Evolutionary conservation across 352 stramenopile species (phyloP).

Genomic region (Phytophthora megakarya): DNA sequence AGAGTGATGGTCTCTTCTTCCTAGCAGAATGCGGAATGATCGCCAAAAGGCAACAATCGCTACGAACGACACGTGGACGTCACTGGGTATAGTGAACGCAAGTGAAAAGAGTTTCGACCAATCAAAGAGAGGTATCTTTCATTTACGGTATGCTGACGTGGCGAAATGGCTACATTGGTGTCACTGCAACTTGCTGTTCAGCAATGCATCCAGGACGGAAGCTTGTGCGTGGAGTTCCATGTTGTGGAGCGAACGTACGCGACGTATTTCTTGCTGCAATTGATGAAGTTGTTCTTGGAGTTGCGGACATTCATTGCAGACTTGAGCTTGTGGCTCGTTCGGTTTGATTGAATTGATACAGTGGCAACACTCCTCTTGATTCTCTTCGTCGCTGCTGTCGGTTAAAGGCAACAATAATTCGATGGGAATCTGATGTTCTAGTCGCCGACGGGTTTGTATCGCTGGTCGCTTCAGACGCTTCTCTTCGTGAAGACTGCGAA

Average conservation of each 20-base stretch:
- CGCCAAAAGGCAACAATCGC: constrained; percentile 9
- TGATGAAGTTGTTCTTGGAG: constrained; percentile 30
- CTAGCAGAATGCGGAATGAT: constrained; percentile 34
- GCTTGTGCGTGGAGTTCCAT: constrained; percentile 46
- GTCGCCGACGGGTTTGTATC: not conserved
- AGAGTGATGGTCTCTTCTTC: constrained; percentile 35
- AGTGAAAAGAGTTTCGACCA: constrained; percentile 18
- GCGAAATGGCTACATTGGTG: constrained; percentile 31
- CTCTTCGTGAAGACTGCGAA: constrained; percentile 26
- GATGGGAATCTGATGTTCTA: constrained; percentile 20
- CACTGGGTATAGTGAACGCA: constrained; percentile 12
- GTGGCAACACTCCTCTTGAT: constrained; percentile 10
- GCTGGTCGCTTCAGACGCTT: constrained; percentile 17
- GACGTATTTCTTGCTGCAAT: constrained; percentile 32
- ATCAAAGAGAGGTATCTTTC: constrained; percentile 11
- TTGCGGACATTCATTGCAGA: constrained; percentile 26
- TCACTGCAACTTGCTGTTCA: constrained; percentile 21
- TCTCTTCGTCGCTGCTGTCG: constrained; percentile 31
- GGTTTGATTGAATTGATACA: not conserved
- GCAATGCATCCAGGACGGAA: constrained; percentile 23
- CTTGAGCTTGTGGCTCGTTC: constrained; percentile 2
- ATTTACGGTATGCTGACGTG: constrained; percentile 19
- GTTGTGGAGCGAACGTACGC: constrained; percentile 35
- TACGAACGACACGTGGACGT: constrained; percentile 32
- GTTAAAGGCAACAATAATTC: constrained; percentile 27